Conservation (phyloP, 768 basidiomycete species). For the Russula sp. region DNA sequence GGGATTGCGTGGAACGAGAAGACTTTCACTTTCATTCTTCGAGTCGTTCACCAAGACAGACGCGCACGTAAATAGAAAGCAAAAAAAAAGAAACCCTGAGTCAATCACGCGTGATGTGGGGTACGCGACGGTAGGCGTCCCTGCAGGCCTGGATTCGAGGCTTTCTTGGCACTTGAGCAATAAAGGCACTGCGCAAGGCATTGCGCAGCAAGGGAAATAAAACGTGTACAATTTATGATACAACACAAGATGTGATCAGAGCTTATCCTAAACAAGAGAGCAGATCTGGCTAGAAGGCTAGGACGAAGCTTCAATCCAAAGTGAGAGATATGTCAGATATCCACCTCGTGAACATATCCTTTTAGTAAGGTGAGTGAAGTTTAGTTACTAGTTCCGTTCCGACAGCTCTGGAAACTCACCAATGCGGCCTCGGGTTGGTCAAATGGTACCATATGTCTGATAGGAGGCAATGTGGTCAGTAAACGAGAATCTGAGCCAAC, state of each 20-base stretch:
- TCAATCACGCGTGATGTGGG: background rate
- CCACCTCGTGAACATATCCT: constrained; percentile 61
- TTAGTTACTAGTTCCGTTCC: background rate
- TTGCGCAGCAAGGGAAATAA: background rate
- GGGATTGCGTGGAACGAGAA: background rate
- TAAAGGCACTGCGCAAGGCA: too few species aligned
- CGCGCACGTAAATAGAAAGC: too few species aligned
- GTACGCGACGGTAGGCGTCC: background rate
- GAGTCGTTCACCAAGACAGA: background rate
- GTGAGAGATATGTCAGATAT: constrained; percentile 44
- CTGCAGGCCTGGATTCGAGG: background rate
- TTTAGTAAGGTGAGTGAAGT: constrained; percentile 9
- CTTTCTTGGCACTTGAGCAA: background rate
- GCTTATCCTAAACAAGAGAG: background rate
- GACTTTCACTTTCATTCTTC: background rate
- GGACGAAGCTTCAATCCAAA: constrained; percentile 13
- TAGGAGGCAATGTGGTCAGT: constrained; percentile 2
- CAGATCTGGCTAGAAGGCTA: background rate
- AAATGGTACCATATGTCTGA: constrained; percentile 82
- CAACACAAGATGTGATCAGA: background rate
- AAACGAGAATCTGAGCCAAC: background rate
- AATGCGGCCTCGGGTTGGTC: constrained; percentile 86
- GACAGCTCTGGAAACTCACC: constrained; percentile 36
- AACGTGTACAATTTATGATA: background rate
- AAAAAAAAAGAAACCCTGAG: background rate